Percentiles rank a stretch among this genome's conserved stretches.
Conservation (phyloP, 305 asterid genomes). For the Fraxinus sp. region DNA sequence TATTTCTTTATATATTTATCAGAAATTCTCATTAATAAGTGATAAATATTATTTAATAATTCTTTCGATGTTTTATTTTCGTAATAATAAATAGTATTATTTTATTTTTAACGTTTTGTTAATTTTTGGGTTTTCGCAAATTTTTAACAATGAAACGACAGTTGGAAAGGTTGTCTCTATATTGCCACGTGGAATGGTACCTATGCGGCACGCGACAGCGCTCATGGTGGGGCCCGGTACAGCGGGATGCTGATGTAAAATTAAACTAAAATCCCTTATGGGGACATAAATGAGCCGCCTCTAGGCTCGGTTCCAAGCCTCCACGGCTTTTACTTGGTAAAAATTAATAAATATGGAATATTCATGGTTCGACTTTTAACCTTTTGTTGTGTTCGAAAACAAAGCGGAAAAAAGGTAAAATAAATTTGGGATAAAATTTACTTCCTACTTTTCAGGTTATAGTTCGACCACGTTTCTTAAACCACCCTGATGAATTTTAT, state of each 20-base stretch:
- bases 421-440: neutral
- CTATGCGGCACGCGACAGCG: constrained; percentile 73
- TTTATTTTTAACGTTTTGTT: neutral
- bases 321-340: neutral
- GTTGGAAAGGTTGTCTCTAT: neutral
- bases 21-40: too few relatives aligned
- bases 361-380: neutral
- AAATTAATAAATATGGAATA: neutral
- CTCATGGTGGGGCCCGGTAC: constrained; percentile 56
- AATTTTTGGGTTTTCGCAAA: neutral
- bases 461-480: neutral
- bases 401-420: too few relatives aligned
- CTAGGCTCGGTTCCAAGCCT: constrained; percentile 62
- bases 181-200: constrained; percentile 45
- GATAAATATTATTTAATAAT: too few relatives aligned
- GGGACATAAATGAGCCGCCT: constrained; percentile 42
- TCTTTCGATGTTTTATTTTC: too few relatives aligned
- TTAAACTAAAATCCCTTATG: neutral
- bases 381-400: neutral
- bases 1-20: too few relatives aligned
- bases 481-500: neutral
- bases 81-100: too few relatives aligned
- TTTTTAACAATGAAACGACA: constrained; percentile 14
- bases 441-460: neutral
- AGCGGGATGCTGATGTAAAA: neutral